Conservation (phyloP, 768 basidiomycete species). For the Russula lepida region DNA sequence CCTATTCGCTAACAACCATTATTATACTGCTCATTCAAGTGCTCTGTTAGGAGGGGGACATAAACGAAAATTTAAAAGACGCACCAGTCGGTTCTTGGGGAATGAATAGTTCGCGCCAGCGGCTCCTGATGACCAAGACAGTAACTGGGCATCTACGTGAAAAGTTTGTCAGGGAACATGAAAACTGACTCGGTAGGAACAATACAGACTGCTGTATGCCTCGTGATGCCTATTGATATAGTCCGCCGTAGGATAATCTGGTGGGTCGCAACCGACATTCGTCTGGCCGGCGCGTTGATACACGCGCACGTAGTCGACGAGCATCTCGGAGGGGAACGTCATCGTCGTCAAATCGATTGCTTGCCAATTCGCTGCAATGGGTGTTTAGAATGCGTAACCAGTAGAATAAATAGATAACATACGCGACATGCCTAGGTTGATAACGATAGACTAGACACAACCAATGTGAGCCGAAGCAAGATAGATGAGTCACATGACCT, state of each 20-base stretch:
- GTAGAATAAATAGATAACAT: conserved; percentile 17
- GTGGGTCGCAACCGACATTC: conserved; percentile 63
- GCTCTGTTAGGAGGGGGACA: neutral
- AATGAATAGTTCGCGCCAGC: conserved; percentile 27
- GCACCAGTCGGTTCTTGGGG: conserved; percentile 27
- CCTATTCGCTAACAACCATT: conserved; percentile 7
- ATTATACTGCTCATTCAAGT: neutral
- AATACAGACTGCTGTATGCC: conserved; percentile 50
- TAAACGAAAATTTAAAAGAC: neutral
- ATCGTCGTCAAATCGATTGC: conserved; percentile 45
- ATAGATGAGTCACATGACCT: neutral
- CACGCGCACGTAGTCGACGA: conserved; percentile 73
- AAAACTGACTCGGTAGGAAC: neutral
- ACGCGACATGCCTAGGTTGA: conserved; percentile 59
- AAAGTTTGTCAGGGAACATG: neutral
- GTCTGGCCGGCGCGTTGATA: conserved; percentile 54
- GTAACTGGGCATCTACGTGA: conserved; percentile 27
- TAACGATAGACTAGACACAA: conserved; percentile 35
- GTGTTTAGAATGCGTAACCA: neutral
- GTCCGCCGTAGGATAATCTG: conserved; percentile 52
- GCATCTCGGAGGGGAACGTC: conserved; percentile 61
- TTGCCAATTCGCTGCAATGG: conserved; percentile 55
- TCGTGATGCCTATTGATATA: conserved; percentile 49
- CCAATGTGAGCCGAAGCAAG: neutral
- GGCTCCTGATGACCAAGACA: conserved; percentile 24